phyloP scores from a whole-genome alignment of 2,329 filamentous ascomycete genomes.

The Hysterium pulicare region DNA sequence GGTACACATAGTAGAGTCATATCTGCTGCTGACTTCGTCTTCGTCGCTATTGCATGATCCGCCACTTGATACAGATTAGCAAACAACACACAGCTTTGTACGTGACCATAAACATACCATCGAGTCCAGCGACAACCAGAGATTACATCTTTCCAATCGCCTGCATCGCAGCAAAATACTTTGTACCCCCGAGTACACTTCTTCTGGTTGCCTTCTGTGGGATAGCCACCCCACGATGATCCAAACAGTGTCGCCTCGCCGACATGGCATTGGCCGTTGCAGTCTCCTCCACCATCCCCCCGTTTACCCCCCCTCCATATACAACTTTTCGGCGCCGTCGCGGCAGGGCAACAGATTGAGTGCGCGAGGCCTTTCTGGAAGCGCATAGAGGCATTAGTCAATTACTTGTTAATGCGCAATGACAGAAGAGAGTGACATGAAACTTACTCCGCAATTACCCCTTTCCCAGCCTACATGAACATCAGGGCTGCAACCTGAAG shows the following conservation, averaged over 20 bases:
- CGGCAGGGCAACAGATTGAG: background rate
- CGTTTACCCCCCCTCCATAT: background rate
- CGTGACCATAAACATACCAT: background rate
- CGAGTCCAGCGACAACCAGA: background rate
- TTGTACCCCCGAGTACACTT: conserved; percentile 1
- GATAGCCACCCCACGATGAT: background rate
- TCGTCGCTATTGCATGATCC: background rate
- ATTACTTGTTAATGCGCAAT: too few species aligned
- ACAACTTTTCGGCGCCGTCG: background rate
- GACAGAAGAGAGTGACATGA: too few species aligned
- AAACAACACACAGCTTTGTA: background rate
- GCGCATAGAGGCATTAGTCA: too few species aligned
- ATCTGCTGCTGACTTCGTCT: background rate
- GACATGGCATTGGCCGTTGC: conserved; percentile 1
- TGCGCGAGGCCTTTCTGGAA: background rate
- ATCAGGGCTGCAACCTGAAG: background rate
- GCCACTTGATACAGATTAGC: background rate
- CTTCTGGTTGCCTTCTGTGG: background rate
- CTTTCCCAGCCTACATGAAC: background rate
- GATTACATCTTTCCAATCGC: background rate
- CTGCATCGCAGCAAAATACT: conserved; percentile 1
- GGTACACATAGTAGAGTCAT: background rate
- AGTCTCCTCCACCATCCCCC: background rate
- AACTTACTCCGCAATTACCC: background rate
- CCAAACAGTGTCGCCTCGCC: background rate